Evolutionary conservation across 2,329 filamentous ascomycete genomes (phyloP).

Genomic region (Trichoderma sp.): DNA sequence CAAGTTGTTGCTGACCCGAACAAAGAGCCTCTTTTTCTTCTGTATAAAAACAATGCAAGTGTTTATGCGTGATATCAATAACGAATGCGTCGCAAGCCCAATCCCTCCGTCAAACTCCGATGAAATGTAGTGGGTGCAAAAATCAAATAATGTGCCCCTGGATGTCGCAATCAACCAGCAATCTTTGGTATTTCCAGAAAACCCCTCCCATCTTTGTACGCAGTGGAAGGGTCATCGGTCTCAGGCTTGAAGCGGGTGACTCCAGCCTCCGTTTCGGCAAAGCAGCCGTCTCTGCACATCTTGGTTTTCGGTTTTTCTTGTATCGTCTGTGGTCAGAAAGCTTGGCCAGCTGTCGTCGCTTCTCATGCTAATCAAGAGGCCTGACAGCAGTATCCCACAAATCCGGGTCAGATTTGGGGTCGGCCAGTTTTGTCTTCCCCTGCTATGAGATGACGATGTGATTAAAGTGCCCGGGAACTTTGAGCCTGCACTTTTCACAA

Average conservation of each 20-base stretch:
- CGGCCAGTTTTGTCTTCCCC: slow-evolving; percentile 28
- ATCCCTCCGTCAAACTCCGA: slow-evolving; percentile 2
- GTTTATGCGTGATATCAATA: slow-evolving; percentile 15
- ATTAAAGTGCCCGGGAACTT: slow-evolving; percentile 76
- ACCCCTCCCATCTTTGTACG: not conserved
- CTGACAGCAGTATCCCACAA: slow-evolving; percentile 30
- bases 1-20: not conserved
- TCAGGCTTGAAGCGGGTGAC: not conserved
- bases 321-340: not conserved
- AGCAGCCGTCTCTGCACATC: not conserved
- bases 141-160: slow-evolving; percentile 1
- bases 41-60: slow-evolving; percentile 3
- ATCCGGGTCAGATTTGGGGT: slow-evolving; percentile 23
- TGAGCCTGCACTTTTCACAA: slow-evolving; percentile 73
- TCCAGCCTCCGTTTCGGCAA: not conserved
- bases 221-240: not conserved
- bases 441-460: slow-evolving; percentile 68
- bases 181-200: slow-evolving; percentile 13
- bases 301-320: not conserved
- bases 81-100: slow-evolving; percentile 4
- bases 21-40: not conserved
- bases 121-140: not conserved
- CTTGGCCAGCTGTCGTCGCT: slow-evolving; percentile 19
- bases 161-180: slow-evolving; percentile 10
- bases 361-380: slow-evolving; percentile 25